These are phyloP conservation scores for Fragaria ananassa DNA, from an alignment of 306 rosid species.

Conservation along the genomic window DNA sequence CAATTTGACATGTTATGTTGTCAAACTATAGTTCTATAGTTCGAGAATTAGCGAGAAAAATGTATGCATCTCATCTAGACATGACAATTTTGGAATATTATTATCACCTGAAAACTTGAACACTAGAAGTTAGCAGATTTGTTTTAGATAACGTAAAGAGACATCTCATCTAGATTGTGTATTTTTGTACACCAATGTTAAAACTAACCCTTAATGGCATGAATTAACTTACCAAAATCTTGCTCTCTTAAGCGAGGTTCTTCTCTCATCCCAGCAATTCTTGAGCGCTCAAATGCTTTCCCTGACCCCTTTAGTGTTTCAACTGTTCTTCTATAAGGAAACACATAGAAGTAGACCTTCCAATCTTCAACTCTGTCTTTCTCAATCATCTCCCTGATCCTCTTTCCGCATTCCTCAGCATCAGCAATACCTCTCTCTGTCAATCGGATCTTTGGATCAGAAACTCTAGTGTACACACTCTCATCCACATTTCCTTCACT, in stretches of 20 bases:
- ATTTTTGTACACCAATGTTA: background rate
- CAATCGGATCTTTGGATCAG: slow-evolving; percentile 70
- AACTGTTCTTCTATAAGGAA: slow-evolving; percentile 70
- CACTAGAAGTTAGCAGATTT: background rate
- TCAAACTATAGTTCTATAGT: background rate
- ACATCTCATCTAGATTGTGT: background rate
- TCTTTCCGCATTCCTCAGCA: slow-evolving; percentile 57
- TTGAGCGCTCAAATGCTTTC: slow-evolving; percentile 53
- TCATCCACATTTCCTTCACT: slow-evolving; percentile 84
- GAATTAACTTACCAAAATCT: slow-evolving; percentile 57
- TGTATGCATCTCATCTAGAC: no score
- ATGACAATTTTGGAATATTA: no score
- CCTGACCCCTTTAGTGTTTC: slow-evolving; percentile 56
- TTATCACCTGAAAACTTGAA: background rate
- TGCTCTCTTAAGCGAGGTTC: slow-evolving; percentile 87
- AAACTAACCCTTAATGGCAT: slow-evolving; percentile 26
- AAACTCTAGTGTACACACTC: slow-evolving; percentile 52
- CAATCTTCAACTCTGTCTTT: slow-evolving; percentile 39
- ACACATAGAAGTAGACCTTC: slow-evolving; percentile 79
- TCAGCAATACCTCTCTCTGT: slow-evolving; percentile 51
- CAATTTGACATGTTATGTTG: background rate
- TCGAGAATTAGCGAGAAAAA: background rate
- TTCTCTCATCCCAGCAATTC: slow-evolving; percentile 82
- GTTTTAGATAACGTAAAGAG: background rate
- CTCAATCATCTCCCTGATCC: slow-evolving; percentile 51